A percentile compares a stretch with the other conserved stretches of the same genome.
Conservation (phyloP, 108 stramenopile species). For the Nannochloropsis gaditana region DNA sequence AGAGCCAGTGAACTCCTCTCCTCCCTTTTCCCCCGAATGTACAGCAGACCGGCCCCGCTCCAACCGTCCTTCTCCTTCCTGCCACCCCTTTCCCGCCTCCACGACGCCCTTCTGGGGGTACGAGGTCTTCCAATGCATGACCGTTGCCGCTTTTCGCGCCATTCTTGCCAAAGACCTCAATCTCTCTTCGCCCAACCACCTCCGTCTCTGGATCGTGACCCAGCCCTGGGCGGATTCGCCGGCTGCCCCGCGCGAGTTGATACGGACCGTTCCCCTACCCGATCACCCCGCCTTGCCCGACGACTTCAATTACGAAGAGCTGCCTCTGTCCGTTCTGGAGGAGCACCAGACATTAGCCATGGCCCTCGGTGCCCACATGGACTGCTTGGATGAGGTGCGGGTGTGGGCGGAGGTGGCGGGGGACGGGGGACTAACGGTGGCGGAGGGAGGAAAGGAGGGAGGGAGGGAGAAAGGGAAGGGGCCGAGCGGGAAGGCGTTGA, state of each 20-base stretch:
- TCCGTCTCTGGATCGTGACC: constrained; percentile 2
- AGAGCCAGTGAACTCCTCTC: neutral
- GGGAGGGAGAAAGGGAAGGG: neutral
- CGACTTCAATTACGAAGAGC: neutral
- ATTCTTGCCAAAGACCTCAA: neutral
- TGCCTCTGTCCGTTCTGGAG: neutral
- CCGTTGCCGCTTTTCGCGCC: neutral
- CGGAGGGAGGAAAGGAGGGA: neutral
- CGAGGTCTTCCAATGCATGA: constrained; percentile 7
- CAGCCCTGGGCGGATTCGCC: neutral
- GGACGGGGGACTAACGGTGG: neutral
- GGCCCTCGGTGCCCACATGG: neutral
- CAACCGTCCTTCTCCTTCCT: neutral
- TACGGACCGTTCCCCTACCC: neutral
- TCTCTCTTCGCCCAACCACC: neutral
- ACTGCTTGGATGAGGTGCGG: neutral
- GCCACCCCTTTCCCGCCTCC: neutral
- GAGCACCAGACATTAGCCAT: constrained; percentile 5
- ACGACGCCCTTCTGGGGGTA: neutral
- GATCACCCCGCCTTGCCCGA: neutral
- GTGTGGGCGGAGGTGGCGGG: constrained; percentile 5
- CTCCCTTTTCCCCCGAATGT: too few relatives aligned
- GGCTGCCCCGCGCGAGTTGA: neutral
- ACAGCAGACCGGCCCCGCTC: neutral
- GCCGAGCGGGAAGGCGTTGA: too few relatives aligned